phyloP scores from a whole-genome alignment of 495 filamentous ascomycete species.

The Xylaria longipes region DNA sequence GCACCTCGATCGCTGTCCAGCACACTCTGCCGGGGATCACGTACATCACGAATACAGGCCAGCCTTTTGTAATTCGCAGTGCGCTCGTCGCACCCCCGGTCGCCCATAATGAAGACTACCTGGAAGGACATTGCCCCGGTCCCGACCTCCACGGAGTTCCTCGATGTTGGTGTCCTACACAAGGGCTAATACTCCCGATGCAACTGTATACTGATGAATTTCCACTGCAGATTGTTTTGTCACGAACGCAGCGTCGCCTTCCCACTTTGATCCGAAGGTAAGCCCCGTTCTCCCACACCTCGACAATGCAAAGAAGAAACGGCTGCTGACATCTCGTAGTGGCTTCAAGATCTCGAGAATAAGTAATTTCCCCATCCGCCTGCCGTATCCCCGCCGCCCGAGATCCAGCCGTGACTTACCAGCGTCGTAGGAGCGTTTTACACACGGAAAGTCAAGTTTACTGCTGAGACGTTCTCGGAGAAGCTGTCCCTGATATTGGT shows the following conservation, averaged over 20 bases:
- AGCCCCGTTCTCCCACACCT: neutral
- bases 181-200: too few relatives aligned
- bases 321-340: constrained; percentile 22
- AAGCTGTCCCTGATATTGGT: constrained; percentile 65
- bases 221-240: constrained; percentile 73
- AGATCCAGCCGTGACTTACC: neutral
- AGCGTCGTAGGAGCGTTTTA: constrained; percentile 71
- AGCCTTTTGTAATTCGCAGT: constrained; percentile 14
- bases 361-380: constrained; percentile 29
- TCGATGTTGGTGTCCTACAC: constrained; percentile 58
- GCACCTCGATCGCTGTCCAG: neutral
- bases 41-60: neutral
- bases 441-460: constrained; percentile 98
- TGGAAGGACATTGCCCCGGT: constrained; percentile 83
- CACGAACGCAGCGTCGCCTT: constrained; percentile 89
- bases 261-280: constrained; percentile 85
- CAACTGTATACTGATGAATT: constrained; percentile 3
- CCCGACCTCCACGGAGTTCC: constrained; percentile 91
- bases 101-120: constrained; percentile 55
- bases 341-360: constrained; percentile 98
- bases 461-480: constrained; percentile 95
- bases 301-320: neutral
- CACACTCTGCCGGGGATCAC: neutral
- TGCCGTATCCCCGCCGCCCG: neutral
- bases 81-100: constrained; percentile 24